Evolutionary conservation across 2,329 filamentous ascomycete genomes (phyloP), one percentile per base, ranked within the genome.

Genomic region (Penicillium olsonii): DNA sequence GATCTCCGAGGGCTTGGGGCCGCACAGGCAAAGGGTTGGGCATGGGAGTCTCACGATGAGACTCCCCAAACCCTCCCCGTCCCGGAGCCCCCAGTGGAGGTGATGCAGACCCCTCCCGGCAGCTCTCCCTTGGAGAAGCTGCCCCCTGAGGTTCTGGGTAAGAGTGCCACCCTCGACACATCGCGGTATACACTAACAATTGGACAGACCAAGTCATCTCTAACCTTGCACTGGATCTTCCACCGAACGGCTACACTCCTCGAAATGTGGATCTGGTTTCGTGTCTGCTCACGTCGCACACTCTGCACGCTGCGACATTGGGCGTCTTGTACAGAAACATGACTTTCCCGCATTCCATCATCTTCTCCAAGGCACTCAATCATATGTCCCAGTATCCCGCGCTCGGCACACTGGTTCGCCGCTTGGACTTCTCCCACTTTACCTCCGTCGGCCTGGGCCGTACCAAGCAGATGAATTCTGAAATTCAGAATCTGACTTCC

Each of bases 401-500:
- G 8, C 77, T 92, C 45, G 89, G 88, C 38, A 86, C 84, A 34
- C 84, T 92, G 61, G 87, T 92, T 37, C 84, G 87, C 50, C 85
- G 89, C 42, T 75, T 92, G 38, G 89, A 94, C 72, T 92, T 94
- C 63, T 91, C 87, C 54, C 88, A 92, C 75, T 92, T 92, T 72
- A 92, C 90, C 67, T 88, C 88, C 18, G 84, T 87, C 46, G 87
- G 87, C 47, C 78, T 90, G 55, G 90, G 91, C 64, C 82, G 83
- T 53, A 90, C 87, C 14, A 86, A 84, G 57, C 84, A 84, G 68
- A 87, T 90, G 79, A 85, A 89, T 50, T 80, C 82, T 18, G 81
- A 87, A 69, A 88, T 88, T 49, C 84, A 83, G 64, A 91, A 92
- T 71, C 70, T 94, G 61, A 92, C 88, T 17, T 78, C 86, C 12